A percentile compares a stretch with the other conserved stretches of the same genome.
phyloP scores from a whole-genome alignment of 2,329 filamentous ascomycete genomes.

The Exophiala mesophila region DNA sequence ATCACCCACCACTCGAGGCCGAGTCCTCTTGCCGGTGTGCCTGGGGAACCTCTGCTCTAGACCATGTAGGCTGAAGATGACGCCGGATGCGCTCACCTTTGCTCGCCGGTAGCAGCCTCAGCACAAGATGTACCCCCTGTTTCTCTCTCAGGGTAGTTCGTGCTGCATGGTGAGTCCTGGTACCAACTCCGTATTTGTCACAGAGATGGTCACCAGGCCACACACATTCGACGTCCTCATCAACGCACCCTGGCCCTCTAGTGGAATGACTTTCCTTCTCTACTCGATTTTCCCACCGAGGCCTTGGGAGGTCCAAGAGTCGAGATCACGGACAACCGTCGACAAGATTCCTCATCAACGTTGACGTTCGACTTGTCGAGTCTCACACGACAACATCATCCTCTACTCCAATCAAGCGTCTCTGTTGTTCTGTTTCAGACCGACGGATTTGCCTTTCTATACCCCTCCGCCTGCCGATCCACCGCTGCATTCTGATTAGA shows the following conservation, averaged over 20 bases:
- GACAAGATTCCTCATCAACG: too few relatives aligned
- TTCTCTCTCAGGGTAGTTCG: conserved; percentile 7
- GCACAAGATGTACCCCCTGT: conserved; percentile 7
- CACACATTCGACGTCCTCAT: conserved; percentile 4
- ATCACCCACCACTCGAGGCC: neutral
- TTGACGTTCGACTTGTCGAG: too few relatives aligned
- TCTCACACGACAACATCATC: too few relatives aligned
- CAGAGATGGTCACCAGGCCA: neutral
- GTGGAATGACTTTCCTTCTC: neutral
- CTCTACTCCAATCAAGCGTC: too few relatives aligned
- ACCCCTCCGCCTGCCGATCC: conserved; percentile 10
- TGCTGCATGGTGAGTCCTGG: conserved; percentile 7
- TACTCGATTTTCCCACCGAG: neutral
- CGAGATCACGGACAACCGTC: neutral
- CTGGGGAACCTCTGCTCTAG: too few relatives aligned
- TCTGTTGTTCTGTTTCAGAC: conserved; percentile 18
- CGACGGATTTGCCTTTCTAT: conserved; percentile 8
- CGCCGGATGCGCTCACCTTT: too few relatives aligned
- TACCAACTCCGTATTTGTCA: conserved; percentile 1
- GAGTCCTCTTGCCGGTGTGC: neutral
- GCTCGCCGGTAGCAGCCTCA: neutral
- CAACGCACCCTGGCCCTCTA: neutral
- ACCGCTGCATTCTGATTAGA: neutral
- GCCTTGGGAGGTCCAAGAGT: conserved; percentile 2
- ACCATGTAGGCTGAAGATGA: too few relatives aligned